These are phyloP conservation scores for Pochonia chlamydosporia DNA, from an alignment of 2,329 filamentous ascomycete genomes.

Conservation along the genomic window DNA sequence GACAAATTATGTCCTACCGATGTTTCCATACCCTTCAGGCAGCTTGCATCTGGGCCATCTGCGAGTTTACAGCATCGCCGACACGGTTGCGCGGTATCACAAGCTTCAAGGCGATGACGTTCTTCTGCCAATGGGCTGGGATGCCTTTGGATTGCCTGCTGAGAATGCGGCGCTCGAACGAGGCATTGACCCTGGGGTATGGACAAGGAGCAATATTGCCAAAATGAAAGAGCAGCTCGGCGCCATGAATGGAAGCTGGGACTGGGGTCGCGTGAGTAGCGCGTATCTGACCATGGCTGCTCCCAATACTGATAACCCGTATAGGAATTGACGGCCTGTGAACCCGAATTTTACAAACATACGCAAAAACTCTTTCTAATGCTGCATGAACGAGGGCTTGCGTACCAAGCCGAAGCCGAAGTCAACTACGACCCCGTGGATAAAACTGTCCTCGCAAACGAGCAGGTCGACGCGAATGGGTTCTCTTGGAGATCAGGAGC, in stretches of 20 bases:
- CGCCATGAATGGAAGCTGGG: conserved; percentile 74
- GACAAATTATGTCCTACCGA: conserved; percentile 67
- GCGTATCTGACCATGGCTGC: background rate
- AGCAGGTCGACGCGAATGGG: conserved; percentile 85
- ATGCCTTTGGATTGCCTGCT: conserved; percentile 84
- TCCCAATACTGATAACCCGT: conserved; percentile 3
- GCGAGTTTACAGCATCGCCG: conserved; percentile 84
- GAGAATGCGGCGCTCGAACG: conserved; percentile 87
- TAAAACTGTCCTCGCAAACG: conserved; percentile 83
- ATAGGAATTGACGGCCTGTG: conserved; percentile 78
- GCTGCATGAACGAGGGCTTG: conserved; percentile 67
- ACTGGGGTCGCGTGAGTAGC: conserved; percentile 70
- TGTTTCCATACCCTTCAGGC: conserved; percentile 92
- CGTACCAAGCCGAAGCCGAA: conserved; percentile 75
- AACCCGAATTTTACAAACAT: conserved; percentile 82
- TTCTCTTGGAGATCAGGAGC: conserved; percentile 84
- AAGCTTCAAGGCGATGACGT: conserved; percentile 69
- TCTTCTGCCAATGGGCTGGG: conserved; percentile 89
- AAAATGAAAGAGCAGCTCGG: conserved; percentile 80
- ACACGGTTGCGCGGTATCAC: conserved; percentile 73
- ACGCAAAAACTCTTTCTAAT: conserved; percentile 81
- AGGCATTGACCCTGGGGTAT: conserved; percentile 68
- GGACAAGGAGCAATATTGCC: conserved; percentile 75
- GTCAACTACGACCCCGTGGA: conserved; percentile 92
- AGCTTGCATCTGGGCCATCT: conserved; percentile 82